Evolutionary conservation across 805 yeast genomes (phyloP).

Genomic region (Pichia eremophila): DNA sequence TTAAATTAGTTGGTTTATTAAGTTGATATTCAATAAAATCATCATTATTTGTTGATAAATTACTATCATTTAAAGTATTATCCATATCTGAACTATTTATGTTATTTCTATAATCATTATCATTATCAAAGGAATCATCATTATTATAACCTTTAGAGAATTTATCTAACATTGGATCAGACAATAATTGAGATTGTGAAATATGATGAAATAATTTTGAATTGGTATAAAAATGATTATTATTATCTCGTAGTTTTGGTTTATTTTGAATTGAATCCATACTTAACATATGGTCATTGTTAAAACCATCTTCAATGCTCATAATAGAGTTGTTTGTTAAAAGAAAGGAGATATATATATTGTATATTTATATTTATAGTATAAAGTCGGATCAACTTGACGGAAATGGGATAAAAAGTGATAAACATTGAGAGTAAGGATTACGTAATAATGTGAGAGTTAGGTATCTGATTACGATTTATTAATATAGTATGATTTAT

Average conservation of each 20-base stretch:
- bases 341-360: too few species aligned
- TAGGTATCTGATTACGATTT: too few species aligned
- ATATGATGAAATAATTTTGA: background rate
- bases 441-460: too few species aligned
- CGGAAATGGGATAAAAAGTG: too few species aligned
- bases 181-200: background rate
- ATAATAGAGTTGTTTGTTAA: too few species aligned
- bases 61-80: slow-evolving; percentile 7
- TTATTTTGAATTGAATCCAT: background rate
- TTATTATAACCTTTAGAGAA: background rate
- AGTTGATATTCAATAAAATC: slow-evolving; percentile 23
- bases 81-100: background rate
- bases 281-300: too few species aligned
- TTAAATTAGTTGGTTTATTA: slow-evolving; percentile 8
- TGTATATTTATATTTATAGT: too few species aligned
- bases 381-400: too few species aligned
- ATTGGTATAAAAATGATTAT: too few species aligned
- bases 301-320: too few species aligned
- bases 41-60: background rate
- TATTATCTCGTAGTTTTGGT: background rate
- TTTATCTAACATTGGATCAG: background rate
- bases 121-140: background rate
- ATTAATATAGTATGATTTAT: too few species aligned
- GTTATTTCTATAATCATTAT: background rate
- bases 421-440: too few species aligned